Evolutionary conservation across 2,329 filamentous ascomycete genomes (phyloP).

Genomic region (Paracoccidioides lutzii): DNA sequence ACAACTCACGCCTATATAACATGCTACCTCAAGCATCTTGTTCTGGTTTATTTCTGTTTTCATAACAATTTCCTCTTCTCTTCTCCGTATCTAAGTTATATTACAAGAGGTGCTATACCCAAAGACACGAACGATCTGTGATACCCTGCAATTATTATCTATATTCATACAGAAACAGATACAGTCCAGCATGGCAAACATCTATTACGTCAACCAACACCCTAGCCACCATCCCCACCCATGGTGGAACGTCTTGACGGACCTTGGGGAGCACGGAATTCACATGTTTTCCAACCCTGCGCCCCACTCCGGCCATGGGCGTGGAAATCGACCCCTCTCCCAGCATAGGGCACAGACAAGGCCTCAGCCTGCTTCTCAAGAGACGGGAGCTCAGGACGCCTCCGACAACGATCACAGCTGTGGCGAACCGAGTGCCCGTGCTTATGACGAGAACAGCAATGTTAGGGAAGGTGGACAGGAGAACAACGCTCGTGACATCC

Average conservation of each 20-base stretch:
- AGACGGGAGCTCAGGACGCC: background rate
- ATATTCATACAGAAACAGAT: background rate
- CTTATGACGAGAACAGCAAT: background rate
- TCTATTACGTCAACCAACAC: constrained; percentile 39
- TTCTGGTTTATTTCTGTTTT: background rate
- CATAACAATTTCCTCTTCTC: background rate
- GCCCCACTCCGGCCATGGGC: constrained; percentile 12
- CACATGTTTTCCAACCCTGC: constrained; percentile 21
- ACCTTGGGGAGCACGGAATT: constrained; percentile 38
- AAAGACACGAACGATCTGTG: background rate
- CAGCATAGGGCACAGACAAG: background rate
- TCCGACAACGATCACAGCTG: background rate
- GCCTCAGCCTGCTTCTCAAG: background rate
- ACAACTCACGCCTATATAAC: background rate
- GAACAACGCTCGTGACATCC: background rate
- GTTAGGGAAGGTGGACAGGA: background rate
- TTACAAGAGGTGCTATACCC: background rate
- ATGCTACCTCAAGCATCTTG: background rate
- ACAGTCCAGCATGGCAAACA: constrained; percentile 36
- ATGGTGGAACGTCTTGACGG: constrained; percentile 45
- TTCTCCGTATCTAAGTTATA: background rate
- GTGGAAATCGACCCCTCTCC: constrained; percentile 13
- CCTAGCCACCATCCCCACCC: constrained; percentile 29
- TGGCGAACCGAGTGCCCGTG: background rate
- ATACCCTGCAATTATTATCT: background rate